These are phyloP conservation scores for Solanum sparsipilum DNA, from an alignment of 257 asterid genomes.

Conservation along the genomic window DNA sequence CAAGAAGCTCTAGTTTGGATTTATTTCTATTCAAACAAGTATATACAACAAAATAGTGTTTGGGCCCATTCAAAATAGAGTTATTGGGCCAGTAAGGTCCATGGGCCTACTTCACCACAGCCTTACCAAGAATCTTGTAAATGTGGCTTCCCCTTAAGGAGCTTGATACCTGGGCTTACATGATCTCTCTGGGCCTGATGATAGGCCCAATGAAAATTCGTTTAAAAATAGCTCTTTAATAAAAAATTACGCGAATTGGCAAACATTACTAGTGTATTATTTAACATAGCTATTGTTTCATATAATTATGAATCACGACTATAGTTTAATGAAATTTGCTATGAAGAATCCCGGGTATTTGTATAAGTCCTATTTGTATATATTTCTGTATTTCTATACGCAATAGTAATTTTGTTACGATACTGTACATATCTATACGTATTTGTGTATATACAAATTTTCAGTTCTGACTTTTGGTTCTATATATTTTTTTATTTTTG, in stretches of 20 bases:
- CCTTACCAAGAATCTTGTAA: slow-evolving; percentile 46
- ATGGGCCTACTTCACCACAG: slow-evolving; percentile 12
- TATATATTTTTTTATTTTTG: too few relatives aligned
- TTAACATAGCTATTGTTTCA: not conserved
- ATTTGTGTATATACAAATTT: too few relatives aligned
- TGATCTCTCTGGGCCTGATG: not conserved
- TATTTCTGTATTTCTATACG: too few relatives aligned
- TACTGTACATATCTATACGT: not conserved
- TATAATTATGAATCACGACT: not conserved
- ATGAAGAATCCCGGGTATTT: not conserved
- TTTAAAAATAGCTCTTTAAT: too few relatives aligned
- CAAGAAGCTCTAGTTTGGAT: slow-evolving; percentile 35
- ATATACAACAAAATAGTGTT: slow-evolving; percentile 64
- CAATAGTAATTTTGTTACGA: too few relatives aligned
- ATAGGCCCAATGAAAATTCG: not conserved
- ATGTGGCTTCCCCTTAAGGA: slow-evolving; percentile 63
- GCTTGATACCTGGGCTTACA: slow-evolving; percentile 40
- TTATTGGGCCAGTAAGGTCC: not conserved
- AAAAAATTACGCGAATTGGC: too few relatives aligned
- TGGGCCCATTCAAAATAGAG: slow-evolving; percentile 64
- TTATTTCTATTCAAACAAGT: slow-evolving; percentile 77
- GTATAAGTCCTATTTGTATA: not conserved
- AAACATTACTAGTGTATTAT: too few relatives aligned
- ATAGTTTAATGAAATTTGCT: not conserved
- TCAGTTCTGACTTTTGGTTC: not conserved